Percentiles rank a stretch among this genome's conserved stretches.
Evolutionary conservation across 371 early-diverging fungal genomes (phyloP).

Genomic region (Mortierella sp.): DNA sequence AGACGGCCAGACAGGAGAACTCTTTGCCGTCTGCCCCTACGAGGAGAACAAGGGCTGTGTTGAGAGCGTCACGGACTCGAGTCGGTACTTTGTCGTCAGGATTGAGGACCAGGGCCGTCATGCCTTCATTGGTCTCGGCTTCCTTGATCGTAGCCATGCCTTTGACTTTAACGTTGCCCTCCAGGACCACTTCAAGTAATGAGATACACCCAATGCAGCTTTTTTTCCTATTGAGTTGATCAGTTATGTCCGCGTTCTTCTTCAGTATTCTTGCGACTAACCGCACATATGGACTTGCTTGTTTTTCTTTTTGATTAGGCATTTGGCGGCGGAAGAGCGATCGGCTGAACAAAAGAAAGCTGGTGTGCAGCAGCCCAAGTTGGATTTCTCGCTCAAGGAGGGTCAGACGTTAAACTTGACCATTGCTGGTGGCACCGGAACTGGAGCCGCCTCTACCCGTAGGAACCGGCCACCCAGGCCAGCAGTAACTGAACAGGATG

Average conservation of each 20-base stretch:
- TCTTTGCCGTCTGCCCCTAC: constrained; percentile 90
- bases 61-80: constrained; percentile 91
- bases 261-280: not conserved
- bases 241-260: not conserved
- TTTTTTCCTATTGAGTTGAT: not conserved
- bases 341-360: constrained; percentile 61
- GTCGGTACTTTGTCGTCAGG: constrained; percentile 93
- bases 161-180: constrained; percentile 95
- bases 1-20: constrained; percentile 82
- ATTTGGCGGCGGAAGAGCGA: constrained; percentile 70
- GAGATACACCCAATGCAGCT: too few relatives aligned
- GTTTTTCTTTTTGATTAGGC: constrained; percentile 57
- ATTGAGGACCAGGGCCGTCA: constrained; percentile 88
- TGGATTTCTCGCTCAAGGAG: constrained; percentile 88
- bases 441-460: constrained; percentile 27
- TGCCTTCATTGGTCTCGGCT: constrained; percentile 93
- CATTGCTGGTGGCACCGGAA: constrained; percentile 62
- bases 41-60: constrained; percentile 79
- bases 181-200: constrained; percentile 76
- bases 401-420: constrained; percentile 89
- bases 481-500: constrained; percentile 22
- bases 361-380: constrained; percentile 66
- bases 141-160: constrained; percentile 87
- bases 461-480: constrained; percentile 48
- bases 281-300: too few relatives aligned